Percentiles rank a stretch among this genome's conserved stretches.
Evolutionary conservation across 352 stramenopile genomes (phyloP).

Genomic region (Pythium graminicola): DNA sequence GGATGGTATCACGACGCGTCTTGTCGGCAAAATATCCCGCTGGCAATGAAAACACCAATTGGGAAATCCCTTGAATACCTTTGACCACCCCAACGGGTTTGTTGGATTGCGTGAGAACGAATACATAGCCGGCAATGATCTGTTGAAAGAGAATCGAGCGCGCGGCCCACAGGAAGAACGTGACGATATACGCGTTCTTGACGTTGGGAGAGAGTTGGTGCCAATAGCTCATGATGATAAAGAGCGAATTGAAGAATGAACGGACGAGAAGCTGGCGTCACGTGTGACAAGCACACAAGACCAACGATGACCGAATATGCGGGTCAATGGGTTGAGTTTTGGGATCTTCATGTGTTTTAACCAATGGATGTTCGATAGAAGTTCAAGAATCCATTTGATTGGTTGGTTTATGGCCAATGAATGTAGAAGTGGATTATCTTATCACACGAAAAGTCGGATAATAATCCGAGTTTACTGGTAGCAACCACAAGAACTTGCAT

Average conservation of each 20-base stretch:
- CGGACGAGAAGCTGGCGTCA: not conserved
- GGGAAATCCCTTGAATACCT: slow-evolving; percentile 73
- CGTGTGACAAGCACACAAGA: slow-evolving; percentile 6
- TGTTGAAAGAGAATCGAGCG: slow-evolving; percentile 76
- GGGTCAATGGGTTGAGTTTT: not conserved
- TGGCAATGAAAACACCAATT: slow-evolving; percentile 66
- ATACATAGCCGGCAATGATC: slow-evolving; percentile 69
- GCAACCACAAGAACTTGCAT: too few relatives aligned
- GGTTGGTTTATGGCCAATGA: too few relatives aligned
- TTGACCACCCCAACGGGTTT: slow-evolving; percentile 77
- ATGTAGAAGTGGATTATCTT: too few relatives aligned
- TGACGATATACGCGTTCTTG: slow-evolving; percentile 60
- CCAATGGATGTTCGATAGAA: too few relatives aligned
- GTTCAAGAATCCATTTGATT: too few relatives aligned
- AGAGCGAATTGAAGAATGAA: not conserved
- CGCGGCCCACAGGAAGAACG: slow-evolving; percentile 70
- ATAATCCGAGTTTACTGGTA: too few relatives aligned
- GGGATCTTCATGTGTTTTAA: slow-evolving; percentile 13
- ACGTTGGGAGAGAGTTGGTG: slow-evolving; percentile 33
- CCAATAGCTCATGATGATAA: slow-evolving; percentile 8
- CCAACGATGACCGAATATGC: not conserved
- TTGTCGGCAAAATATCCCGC: slow-evolving; percentile 62
- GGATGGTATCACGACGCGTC: slow-evolving; percentile 59
- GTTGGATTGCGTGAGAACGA: slow-evolving; percentile 66
- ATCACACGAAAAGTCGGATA: too few relatives aligned